Percentiles rank a stretch among this genome's conserved stretches.
These are phyloP conservation scores for Fagopyrum homotropicum DNA, from an alignment of 148 eudicot genomes.

Conservation along the genomic window DNA sequence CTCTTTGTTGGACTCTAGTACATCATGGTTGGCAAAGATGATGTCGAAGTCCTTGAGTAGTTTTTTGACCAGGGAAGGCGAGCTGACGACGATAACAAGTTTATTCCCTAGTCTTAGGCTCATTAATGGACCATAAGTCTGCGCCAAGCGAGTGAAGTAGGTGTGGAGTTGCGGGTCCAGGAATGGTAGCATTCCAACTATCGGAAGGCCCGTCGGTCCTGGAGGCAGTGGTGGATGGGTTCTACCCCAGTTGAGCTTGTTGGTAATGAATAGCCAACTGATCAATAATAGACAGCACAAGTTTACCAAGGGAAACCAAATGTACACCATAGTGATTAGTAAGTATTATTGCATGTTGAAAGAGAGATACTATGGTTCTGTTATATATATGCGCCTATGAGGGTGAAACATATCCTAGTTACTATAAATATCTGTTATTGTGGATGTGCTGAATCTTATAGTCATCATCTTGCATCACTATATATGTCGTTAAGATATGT, in stretches of 20 bases:
- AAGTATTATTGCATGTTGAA: neutral
- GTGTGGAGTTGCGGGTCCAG: slow-evolving; percentile 11
- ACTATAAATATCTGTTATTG: too few relatives aligned
- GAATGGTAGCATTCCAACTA: slow-evolving; percentile 10
- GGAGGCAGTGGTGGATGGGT: slow-evolving; percentile 5
- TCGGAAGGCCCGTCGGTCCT: slow-evolving; percentile 9
- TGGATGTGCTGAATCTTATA: too few relatives aligned
- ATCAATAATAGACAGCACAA: neutral
- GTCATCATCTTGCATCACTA: too few relatives aligned
- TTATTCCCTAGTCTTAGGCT: slow-evolving; percentile 48
- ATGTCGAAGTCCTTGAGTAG: slow-evolving; percentile 50
- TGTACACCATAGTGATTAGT: neutral
- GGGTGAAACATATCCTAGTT: neutral
- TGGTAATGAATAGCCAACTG: neutral
- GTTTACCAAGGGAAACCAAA: slow-evolving; percentile 7
- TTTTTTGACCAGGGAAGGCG: slow-evolving; percentile 41
- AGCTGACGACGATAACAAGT: slow-evolving; percentile 37
- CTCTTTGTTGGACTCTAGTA: slow-evolving; percentile 38
- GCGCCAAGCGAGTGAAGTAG: slow-evolving; percentile 19
- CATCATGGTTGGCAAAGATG: slow-evolving; percentile 65
- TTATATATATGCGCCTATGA: neutral
- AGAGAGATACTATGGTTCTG: neutral
- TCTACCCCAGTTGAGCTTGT: neutral
- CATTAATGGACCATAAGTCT: slow-evolving; percentile 46
- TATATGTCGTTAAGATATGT: too few relatives aligned